Evolutionary conservation across 1,284 basidiomycete species (phyloP).

Genomic region (Ustilago curta): DNA sequence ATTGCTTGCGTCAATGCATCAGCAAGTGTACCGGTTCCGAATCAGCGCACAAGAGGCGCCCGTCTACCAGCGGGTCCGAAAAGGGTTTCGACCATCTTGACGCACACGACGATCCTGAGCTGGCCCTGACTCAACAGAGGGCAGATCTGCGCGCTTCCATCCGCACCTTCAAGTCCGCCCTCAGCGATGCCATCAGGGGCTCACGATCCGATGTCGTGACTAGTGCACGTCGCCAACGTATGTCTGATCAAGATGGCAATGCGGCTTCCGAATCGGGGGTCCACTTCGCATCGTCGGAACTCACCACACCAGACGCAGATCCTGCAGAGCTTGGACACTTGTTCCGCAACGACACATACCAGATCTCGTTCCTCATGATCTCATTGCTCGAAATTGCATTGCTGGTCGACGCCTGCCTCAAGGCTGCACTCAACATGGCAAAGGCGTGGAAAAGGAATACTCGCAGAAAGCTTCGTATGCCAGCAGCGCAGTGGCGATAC

Average conservation of each 20-base stretch:
- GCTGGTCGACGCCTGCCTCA: slow-evolving; percentile 35
- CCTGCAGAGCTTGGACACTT: slow-evolving; percentile 17
- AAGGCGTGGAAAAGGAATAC: slow-evolving; percentile 17
- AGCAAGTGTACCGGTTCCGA: slow-evolving; percentile 15
- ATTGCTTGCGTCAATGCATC: slow-evolving; percentile 25
- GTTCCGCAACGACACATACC: slow-evolving; percentile 54
- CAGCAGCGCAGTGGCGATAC: slow-evolving; percentile 34
- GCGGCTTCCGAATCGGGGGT: slow-evolving; percentile 1
- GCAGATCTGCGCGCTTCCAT: slow-evolving; percentile 23
- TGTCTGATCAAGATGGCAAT: neutral
- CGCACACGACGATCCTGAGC: slow-evolving; percentile 12
- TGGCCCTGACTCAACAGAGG: slow-evolving; percentile 17
- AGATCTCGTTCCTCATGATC: slow-evolving; percentile 52
- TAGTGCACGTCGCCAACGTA: neutral
- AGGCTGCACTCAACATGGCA: slow-evolving; percentile 20
- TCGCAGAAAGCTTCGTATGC: slow-evolving; percentile 20
- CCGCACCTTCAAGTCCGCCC: slow-evolving; percentile 28
- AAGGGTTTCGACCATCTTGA: neutral
- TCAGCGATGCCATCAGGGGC: slow-evolving; percentile 24
- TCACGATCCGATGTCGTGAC: slow-evolving; percentile 15
- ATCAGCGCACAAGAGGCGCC: neutral
- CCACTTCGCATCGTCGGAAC: neutral
- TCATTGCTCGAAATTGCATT: slow-evolving; percentile 58
- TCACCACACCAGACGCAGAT: neutral
- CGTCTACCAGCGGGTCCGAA: neutral